phyloP scores from a whole-genome alignment of 176 grass and related monocot genomes.

The Cenchrus purpureus region DNA sequence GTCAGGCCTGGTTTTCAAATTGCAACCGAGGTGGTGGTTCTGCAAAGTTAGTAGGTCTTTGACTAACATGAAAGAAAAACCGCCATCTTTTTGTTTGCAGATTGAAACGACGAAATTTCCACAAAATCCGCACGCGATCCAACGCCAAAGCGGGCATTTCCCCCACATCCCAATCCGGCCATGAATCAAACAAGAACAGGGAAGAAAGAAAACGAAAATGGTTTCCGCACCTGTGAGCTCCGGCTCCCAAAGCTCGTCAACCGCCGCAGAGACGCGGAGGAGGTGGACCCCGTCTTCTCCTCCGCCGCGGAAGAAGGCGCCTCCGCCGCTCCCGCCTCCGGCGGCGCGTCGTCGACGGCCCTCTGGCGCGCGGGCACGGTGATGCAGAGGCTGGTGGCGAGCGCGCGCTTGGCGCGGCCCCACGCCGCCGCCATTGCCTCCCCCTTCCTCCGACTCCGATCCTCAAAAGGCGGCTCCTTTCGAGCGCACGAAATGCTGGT shows the following conservation, averaged over 20 bases:
- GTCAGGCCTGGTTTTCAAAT: background rate
- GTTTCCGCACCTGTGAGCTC: constrained; percentile 7
- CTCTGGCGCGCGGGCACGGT: constrained; percentile 41
- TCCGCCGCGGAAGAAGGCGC: background rate
- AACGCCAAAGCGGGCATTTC: background rate
- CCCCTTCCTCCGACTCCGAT: background rate
- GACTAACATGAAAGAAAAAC: background rate
- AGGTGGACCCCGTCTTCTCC: constrained; percentile 8
- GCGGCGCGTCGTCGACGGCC: constrained; percentile 12
- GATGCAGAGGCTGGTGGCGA: constrained; percentile 57
- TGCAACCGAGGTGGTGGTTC: background rate
- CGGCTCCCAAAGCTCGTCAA: constrained; percentile 44
- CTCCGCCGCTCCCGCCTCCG: background rate
- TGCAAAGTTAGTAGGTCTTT: background rate
- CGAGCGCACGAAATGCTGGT: background rate
- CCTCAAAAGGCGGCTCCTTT: constrained; percentile 16
- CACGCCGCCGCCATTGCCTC: constrained; percentile 63
- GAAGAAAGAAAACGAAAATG: background rate
- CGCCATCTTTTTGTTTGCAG: background rate
- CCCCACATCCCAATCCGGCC: background rate
- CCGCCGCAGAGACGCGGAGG: constrained; percentile 32
- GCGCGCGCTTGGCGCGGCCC: constrained; percentile 62
- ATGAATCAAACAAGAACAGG: background rate
- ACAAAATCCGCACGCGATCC: background rate
- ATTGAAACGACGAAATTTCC: background rate